Conservation (phyloP, 371 early-diverging fungal genomes). For the Massospora cicadina region DNA sequence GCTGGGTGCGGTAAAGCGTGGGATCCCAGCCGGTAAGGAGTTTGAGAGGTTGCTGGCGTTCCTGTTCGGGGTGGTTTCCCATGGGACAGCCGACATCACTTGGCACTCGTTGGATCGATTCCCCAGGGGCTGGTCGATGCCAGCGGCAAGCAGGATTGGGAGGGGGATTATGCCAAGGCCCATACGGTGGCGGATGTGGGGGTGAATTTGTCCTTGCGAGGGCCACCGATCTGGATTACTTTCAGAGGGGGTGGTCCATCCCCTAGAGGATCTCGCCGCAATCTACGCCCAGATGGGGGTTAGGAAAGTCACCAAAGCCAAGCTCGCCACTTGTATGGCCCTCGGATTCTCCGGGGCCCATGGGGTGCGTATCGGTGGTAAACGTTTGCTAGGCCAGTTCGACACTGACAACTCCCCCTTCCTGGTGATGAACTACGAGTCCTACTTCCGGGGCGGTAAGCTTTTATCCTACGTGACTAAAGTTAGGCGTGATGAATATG, state of each 20-base stretch:
- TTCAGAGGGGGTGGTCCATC: not conserved
- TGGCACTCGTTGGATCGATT: slow-evolving; percentile 36
- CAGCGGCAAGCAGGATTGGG: not conserved
- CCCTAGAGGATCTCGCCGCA: not conserved
- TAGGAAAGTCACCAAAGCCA: not conserved
- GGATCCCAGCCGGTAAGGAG: not conserved
- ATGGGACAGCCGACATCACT: slow-evolving; percentile 61
- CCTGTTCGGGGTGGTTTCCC: slow-evolving; percentile 60
- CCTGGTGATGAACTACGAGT: not conserved
- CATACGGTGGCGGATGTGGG: slow-evolving; percentile 61
- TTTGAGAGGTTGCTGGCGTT: slow-evolving; percentile 47
- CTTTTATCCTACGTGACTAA: not conserved
- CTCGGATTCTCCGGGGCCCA: not conserved
- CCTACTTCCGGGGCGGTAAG: slow-evolving; percentile 1
- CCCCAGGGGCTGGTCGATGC: not conserved
- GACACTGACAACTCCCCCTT: not conserved
- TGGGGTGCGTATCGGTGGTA: not conserved
- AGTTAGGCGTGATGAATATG: not conserved
- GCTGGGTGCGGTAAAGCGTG: not conserved
- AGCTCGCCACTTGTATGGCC: not conserved
- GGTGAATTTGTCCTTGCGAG: slow-evolving; percentile 43
- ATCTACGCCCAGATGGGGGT: not conserved
- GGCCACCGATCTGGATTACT: not conserved
- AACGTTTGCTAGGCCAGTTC: not conserved
- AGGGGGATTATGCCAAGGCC: slow-evolving; percentile 33